Evolutionary conservation across 208 protist species (phyloP).

Genomic region (Dictyostelium gargantuum): DNA sequence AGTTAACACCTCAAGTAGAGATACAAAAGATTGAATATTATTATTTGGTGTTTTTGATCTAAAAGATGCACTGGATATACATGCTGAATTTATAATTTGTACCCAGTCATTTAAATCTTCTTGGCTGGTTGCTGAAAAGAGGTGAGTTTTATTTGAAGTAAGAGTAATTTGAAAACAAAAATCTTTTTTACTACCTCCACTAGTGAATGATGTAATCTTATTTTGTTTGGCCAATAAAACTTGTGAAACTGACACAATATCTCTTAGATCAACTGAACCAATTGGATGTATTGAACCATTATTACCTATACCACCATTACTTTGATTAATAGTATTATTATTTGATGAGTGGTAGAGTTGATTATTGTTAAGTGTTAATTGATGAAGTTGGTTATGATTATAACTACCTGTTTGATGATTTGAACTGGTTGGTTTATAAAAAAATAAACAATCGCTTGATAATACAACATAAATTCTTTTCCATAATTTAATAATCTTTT

Average conservation of each 20-base stretch:
- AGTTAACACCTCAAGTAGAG: not conserved
- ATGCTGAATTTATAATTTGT: conserved; percentile 35
- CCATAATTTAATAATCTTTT: conserved; percentile 53
- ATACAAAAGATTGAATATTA: not conserved
- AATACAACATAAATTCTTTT: conserved; percentile 39
- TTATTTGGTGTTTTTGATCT: not conserved
- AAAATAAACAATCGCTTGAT: conserved; percentile 1
- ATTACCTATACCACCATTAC: not conserved
- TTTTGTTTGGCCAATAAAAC: conserved; percentile 1
- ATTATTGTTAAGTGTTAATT: not conserved
- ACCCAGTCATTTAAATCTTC: conserved; percentile 41
- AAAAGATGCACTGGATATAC: not conserved
- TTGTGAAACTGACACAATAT: conserved; percentile 49
- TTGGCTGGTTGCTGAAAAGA: not conserved
- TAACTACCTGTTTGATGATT: not conserved
- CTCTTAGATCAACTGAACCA: conserved; percentile 38
- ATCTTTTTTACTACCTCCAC: not conserved
- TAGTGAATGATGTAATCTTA: not conserved
- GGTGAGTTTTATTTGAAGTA: not conserved
- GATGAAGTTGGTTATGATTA: not conserved
- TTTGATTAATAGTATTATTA: not conserved
- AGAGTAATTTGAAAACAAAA: conserved; percentile 34
- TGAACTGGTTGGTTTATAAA: not conserved
- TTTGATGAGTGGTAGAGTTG: not conserved
- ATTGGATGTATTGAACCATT: not conserved